Base-by-base conservation (phyloP, 176 grass and related monocot genomes). In the Eremochloa ophiuroides region DNA sequence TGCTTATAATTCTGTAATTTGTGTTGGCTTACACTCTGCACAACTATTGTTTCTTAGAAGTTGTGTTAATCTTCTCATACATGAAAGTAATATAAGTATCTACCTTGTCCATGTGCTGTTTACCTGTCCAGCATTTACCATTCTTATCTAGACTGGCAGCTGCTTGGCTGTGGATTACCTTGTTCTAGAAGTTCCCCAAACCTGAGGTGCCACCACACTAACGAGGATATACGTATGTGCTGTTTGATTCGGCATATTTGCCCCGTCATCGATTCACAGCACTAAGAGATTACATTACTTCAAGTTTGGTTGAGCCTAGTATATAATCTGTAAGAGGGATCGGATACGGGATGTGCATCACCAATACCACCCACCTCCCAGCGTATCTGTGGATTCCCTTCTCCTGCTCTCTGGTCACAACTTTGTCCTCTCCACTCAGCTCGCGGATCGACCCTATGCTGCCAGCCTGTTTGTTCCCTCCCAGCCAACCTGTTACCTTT, bases 1-100 rank as follows among this genome's bases (percentile, higher is more conserved):
- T 53, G 26, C 34, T 50, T 66, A 60, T 59, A 79, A 63, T 67
- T 67, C n/a, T 58, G 17, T 84, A 50, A 62, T 61, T 10, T 60
- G 47, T 88, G 27, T 84, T 60, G 43, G 23, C 33, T 38, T 84
- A 25, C 59, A 39, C 31, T 59, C 29, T 65, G 39, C 29, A 48
- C 29, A 23, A n/a, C 18, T 77, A 71, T 16, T 47, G 50, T 47
- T 71, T 59, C 27, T 62, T 53, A 53, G 63, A 82, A 71, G 61
- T 41, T 42, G 25, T 2, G 3, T 68, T 50, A 62, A 60, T 31
- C 6, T 87, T 30, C 4, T 27, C 25, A 64, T 65, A 30, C 50
- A 69, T 17, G 69, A 31, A 79, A 62, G 31, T 74, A 5, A 15
- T 37, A 33, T 43, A 46, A 46, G 12, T 50, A 50, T 43, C 18